Base-by-base conservation (phyloP, 2,329 filamentous ascomycete species). In the Diaporthe aspalathi region DNA sequence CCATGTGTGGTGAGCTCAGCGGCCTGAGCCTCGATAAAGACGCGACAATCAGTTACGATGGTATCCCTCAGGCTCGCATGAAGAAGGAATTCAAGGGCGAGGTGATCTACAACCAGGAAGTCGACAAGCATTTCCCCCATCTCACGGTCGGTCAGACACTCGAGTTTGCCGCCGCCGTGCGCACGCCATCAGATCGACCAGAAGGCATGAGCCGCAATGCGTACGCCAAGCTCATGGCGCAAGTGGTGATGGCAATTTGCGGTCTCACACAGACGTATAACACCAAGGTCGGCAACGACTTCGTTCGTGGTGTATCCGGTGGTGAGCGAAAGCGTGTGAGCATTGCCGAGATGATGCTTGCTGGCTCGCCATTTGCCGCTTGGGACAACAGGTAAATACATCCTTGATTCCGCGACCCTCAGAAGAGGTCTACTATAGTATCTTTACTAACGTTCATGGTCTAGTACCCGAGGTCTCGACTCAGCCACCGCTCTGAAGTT, bases 241-340 rank as follows among this genome's bases (percentile, higher is more conserved):
- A 89, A 54, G 90, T 92, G 0, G 88, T 92, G 73, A 91, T 92
- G 80, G 92, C 92, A 29, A 80, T 92, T 0, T 94, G 93, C 76
- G 92, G 92, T 74, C 89, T 94, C 38, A 89, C 88, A 45, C 92
- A 94, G 76, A 93, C 91, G 0, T 84, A 92, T 75, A 87, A 91
- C 72, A 94, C 93, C 8, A 92, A 91, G 75, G 91, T 95, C 16
- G 93, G 93, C 9, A 90, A 94, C 72, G 91, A 94, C 75, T 89
- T 92, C 53, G 86, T 94, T 14, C 89, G 92, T 1, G 93, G 93
- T 62, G 88, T 93, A 0, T 91, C 88, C 9, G 92, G 91, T 32
- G 91, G 92, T 47, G 91, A 93, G 79, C 85, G 91, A 70, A 95
- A 96, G 83, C 90, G 94, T 78, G 93, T 97, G 6, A 93, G 90